Conservation (phyloP, 2,329 filamentous ascomycete genomes). For the Lasiodiplodia gonubiensis region DNA sequence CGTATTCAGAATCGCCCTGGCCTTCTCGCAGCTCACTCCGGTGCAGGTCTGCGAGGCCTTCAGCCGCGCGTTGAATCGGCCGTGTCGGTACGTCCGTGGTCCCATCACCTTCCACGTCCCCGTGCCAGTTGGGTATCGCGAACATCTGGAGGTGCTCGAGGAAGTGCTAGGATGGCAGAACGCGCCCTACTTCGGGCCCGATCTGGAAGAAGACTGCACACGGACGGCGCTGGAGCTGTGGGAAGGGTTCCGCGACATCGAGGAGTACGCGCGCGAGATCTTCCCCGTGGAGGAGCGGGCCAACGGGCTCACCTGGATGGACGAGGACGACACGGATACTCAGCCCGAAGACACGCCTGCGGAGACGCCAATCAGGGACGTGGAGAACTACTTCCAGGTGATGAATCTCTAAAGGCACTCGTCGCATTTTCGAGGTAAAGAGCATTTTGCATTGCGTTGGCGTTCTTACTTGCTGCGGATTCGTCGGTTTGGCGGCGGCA, state of each 20-base stretch:
- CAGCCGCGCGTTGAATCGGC: conserved; percentile 75
- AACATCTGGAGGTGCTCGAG: conserved; percentile 76
- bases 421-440: conserved; percentile 11
- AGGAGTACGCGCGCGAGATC: conserved; percentile 93
- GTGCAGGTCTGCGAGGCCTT: conserved; percentile 82
- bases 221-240: conserved; percentile 80
- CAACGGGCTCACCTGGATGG: conserved; percentile 95
- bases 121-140: conserved; percentile 84
- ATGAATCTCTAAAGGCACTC: conserved; percentile 27
- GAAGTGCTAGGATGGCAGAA: conserved; percentile 63
- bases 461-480: conserved; percentile 9
- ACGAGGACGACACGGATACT: conserved; percentile 49
- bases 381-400: conserved; percentile 29
- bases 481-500: conserved; percentile 9
- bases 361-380: conserved; percentile 23
- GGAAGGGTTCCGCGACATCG: conserved; percentile 88
- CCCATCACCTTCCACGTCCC: conserved; percentile 84
- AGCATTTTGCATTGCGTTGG: conserved; percentile 29
- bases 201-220: conserved; percentile 67
- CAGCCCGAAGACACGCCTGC: conserved; percentile 22
- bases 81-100: conserved; percentile 77
- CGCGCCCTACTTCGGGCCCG: conserved; percentile 68
- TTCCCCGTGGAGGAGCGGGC: conserved; percentile 94
- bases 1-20: conserved; percentile 74
- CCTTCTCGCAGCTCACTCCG: conserved; percentile 88